Base-by-base conservation (phyloP, 2,329 filamentous ascomycete species). In the Massarina eburnea region DNA sequence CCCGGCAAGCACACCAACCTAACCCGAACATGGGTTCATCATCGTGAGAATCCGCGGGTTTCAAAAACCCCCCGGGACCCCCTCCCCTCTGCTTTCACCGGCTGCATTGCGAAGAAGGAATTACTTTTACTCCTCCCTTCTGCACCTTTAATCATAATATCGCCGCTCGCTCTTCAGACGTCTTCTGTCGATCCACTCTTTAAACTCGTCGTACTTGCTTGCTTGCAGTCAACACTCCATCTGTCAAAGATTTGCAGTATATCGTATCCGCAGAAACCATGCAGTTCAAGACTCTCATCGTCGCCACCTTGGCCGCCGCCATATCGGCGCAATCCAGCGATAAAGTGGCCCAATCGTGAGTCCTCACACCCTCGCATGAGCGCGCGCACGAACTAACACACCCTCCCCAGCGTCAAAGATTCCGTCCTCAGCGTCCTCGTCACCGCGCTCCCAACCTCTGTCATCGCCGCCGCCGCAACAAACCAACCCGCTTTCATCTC, bases 381-480 rank as follows among this genome's bases (percentile, higher is more conserved):
- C 18, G 17, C 5, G 32, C 17, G 12, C 17, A 10, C 27, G 15
- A 12, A 30, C 20, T 36, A 12, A 36, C 18, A 36, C 3, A 21
- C 5, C 17, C 17, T 36, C 46, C 52, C 24, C 26, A 57, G 54
- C 15, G 48, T 61, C 45, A 70, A 68, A 22, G 45, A 60, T 38
- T 75, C 72, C 36, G 66, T 75, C 55, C 56, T 73, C 57, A 52
- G 63, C 41, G 71, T 73, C 44, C 71, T 78, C 43, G 60, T 68
- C 51, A 75, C 73, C 17, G 75, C 72, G 34, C 66, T 78, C 39
- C 75, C 75, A 15, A 51, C 66, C 21, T 71, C 73, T 4, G 58
- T 71, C 39, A 52, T 72, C 46, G 57, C 61, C 14, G 62, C 71
- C 46, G 74, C 71, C 27, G 51, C 73, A 41, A 73, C 72, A 49